A percentile compares a stretch with the other conserved stretches of the same genome.
phyloP scores from a whole-genome alignment of 1,284 basidiomycete species.

The Cryptococcus sp. region DNA sequence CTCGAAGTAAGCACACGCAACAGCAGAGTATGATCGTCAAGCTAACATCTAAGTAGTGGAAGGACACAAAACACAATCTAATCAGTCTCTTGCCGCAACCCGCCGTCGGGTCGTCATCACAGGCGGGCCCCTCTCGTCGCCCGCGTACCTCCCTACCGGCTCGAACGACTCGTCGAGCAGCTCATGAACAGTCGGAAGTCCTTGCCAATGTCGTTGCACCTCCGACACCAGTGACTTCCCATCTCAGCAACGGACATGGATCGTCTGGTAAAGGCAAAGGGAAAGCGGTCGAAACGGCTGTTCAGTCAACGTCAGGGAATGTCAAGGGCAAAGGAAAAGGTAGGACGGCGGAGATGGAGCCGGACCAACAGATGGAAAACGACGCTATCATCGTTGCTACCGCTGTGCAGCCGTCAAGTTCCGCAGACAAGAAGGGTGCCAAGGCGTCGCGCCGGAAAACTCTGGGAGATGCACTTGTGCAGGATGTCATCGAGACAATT shows the following conservation, averaged over 20 bases:
- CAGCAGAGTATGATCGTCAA: not conserved
- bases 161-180: slow-evolving; percentile 43
- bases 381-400: slow-evolving; percentile 16
- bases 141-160: slow-evolving; percentile 21
- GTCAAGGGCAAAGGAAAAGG: slow-evolving; percentile 28
- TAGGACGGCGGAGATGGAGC: not conserved
- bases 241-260: not conserved
- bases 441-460: slow-evolving; percentile 25
- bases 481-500: not conserved
- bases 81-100: slow-evolving; percentile 28
- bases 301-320: not conserved
- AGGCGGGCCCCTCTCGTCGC: slow-evolving; percentile 36
- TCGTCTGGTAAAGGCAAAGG: slow-evolving; percentile 11
- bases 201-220: slow-evolving; percentile 24
- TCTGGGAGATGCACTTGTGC: slow-evolving; percentile 12
- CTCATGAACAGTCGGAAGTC: slow-evolving; percentile 38
- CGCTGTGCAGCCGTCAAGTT: slow-evolving; percentile 28
- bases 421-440: slow-evolving; percentile 18
- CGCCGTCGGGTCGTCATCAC: slow-evolving; percentile 1
- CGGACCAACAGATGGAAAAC: not conserved
- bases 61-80: slow-evolving; percentile 35
- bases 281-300: not conserved
- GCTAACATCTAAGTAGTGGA: slow-evolving; percentile 29
- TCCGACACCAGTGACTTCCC: slow-evolving; percentile 1
- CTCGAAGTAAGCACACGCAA: slow-evolving; percentile 60